Conservation (phyloP, 2,329 filamentous ascomycete species). For the Fusarium sulawesiense region DNA sequence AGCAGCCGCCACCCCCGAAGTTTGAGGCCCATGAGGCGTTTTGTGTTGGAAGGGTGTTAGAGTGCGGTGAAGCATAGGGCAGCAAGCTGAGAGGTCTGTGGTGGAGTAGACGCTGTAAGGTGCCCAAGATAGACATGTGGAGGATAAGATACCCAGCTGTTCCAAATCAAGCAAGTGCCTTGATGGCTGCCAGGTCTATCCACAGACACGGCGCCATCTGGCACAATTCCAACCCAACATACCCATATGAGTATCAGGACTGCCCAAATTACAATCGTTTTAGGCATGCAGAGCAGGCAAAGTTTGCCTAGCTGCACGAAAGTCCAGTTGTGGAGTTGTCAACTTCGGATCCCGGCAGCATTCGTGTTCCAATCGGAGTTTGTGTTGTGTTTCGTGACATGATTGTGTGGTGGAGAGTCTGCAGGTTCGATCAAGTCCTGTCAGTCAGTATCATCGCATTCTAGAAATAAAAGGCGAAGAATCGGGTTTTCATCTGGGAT, state of each 20-base stretch:
- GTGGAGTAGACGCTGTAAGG: constrained; percentile 34
- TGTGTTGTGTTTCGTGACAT: constrained; percentile 32
- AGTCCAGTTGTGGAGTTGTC: constrained; percentile 40
- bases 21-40: constrained; percentile 32
- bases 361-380: constrained; percentile 43
- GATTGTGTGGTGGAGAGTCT: constrained; percentile 19
- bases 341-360: constrained; percentile 37
- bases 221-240: constrained; percentile 50
- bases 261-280: constrained; percentile 38
- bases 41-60: constrained; percentile 20
- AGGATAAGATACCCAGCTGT: constrained; percentile 46
- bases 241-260: constrained; percentile 34
- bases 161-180: constrained; percentile 36
- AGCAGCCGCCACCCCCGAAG: constrained; percentile 12
- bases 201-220: constrained; percentile 62
- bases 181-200: constrained; percentile 48
- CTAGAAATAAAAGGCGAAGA: not conserved
- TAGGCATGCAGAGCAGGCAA: constrained; percentile 39
- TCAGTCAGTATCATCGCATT: constrained; percentile 3
- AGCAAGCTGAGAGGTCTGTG: constrained; percentile 27
- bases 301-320: constrained; percentile 34
- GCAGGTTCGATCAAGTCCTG: constrained; percentile 20
- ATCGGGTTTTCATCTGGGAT: constrained; percentile 8
- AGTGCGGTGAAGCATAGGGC: constrained; percentile 39
- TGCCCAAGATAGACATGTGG: constrained; percentile 39